Evolutionary conservation across 768 basidiomycete species (phyloP).

Genomic region (Pleurotus citrinopileatus): DNA sequence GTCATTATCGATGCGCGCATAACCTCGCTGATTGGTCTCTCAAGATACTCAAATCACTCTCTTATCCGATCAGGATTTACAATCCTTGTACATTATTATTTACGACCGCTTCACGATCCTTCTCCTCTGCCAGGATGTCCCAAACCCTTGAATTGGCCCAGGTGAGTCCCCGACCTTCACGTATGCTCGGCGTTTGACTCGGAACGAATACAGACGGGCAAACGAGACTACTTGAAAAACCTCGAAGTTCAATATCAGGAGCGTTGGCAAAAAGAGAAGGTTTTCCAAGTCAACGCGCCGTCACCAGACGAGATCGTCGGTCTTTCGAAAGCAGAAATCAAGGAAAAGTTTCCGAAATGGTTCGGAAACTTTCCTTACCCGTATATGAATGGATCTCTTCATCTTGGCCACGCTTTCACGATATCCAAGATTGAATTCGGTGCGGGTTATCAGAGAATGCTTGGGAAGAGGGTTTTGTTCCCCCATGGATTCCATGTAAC

Average conservation of each 20-base stretch:
- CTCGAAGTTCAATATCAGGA: conserved; percentile 86
- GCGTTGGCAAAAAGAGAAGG: conserved; percentile 69
- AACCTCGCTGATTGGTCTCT: not conserved
- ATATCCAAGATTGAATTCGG: conserved; percentile 98
- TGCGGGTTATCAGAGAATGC: conserved; percentile 91
- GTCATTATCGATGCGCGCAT: conserved; percentile 2
- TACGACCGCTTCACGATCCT: conserved; percentile 17
- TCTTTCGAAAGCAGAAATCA: conserved; percentile 62
- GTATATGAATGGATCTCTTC: conserved; percentile 98
- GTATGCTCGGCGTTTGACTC: not conserved
- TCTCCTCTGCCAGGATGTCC: conserved; percentile 37
- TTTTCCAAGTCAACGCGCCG: conserved; percentile 89
- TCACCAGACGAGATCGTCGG: conserved; percentile 59
- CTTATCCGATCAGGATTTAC: conserved; percentile 26
- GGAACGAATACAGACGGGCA: conserved; percentile 69
- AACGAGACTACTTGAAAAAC: conserved; percentile 82
- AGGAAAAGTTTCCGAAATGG: conserved; percentile 89
- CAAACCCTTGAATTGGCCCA: conserved; percentile 67
- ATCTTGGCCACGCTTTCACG: conserved; percentile 96
- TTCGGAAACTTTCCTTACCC: conserved; percentile 95
- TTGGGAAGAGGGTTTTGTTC: conserved; percentile 92
- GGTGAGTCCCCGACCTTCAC: conserved; percentile 27
- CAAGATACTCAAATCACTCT: conserved; percentile 16
- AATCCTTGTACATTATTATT: conserved; percentile 34
- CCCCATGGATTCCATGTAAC: conserved; percentile 99